Evolutionary conservation across 2,329 filamentous ascomycete genomes (phyloP).

Genomic region (Penicillium griseofulvum): DNA sequence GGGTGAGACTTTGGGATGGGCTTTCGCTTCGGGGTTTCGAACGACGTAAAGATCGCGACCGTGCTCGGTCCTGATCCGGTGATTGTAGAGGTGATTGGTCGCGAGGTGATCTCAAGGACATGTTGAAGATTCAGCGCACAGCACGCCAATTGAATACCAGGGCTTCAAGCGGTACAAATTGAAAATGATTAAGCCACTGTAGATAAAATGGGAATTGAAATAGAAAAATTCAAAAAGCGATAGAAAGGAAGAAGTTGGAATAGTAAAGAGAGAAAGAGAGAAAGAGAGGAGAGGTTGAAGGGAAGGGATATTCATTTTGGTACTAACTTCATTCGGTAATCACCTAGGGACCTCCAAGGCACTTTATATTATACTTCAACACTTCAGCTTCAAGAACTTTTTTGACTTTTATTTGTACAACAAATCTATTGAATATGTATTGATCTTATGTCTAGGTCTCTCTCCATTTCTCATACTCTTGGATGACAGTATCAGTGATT

Average conservation of each 20-base stretch:
- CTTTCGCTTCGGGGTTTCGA: conserved; percentile 37
- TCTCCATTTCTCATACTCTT: conserved; percentile 58
- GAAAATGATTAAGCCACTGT: neutral
- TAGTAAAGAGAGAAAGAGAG: neutral
- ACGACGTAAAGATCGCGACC: conserved; percentile 29
- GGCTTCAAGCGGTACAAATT: neutral
- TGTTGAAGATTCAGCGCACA: conserved; percentile 8
- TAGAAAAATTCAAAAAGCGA: neutral
- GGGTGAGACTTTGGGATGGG: conserved; percentile 25
- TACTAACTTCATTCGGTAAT: conserved; percentile 19
- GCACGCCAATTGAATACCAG: neutral
- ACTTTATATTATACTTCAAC: neutral
- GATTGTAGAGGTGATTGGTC: conserved; percentile 30
- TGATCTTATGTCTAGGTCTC: conserved; percentile 13
- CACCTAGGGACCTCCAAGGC: conserved; percentile 3
- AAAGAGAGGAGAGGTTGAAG: neutral
- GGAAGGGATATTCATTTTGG: neutral
- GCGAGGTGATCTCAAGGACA: conserved; percentile 28
- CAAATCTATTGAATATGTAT: neutral
- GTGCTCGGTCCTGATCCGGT: conserved; percentile 21
- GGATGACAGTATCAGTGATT: conserved; percentile 59
- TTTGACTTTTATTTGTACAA: neutral
- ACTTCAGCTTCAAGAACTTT: neutral
- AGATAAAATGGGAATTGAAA: neutral
- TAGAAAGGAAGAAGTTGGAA: neutral